Conservation (phyloP, 768 basidiomycete genomes). For the Lactarius evosmus region DNA sequence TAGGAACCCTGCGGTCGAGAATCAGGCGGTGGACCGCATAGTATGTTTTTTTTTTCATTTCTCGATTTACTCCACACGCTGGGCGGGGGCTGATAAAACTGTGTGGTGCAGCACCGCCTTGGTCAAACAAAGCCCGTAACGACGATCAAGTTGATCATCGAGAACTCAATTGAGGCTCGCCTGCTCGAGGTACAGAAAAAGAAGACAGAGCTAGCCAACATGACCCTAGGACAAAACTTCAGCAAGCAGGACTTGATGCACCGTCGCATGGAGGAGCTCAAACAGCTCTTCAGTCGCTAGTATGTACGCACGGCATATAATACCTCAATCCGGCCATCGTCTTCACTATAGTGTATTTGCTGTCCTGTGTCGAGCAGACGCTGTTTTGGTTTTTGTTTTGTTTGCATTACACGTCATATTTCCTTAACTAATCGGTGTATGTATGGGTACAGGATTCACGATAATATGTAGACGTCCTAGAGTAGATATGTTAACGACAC, state of each 20-base stretch:
- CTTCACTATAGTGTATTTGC: neutral
- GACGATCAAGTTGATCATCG: constrained; percentile 90
- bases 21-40: constrained; percentile 96
- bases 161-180: constrained; percentile 89
- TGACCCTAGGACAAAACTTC: constrained; percentile 85
- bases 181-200: constrained; percentile 91
- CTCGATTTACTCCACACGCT: neutral
- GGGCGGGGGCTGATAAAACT: constrained; percentile 1
- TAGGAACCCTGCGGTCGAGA: constrained; percentile 96
- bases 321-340: neutral
- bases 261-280: constrained; percentile 84
- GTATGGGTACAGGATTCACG: constrained; percentile 20
- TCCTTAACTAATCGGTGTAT: constrained; percentile 19
- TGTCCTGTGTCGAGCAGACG: constrained; percentile 1
- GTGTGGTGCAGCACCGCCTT: constrained; percentile 72
- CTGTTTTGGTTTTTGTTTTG: neutral
- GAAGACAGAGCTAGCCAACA: constrained; percentile 91
- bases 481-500: constrained; percentile 17
- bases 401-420: constrained; percentile 14
- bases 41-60: constrained; percentile 52
- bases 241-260: constrained; percentile 86
- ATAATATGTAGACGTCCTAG: constrained; percentile 22
- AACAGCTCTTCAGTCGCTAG: constrained; percentile 60
- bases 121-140: constrained; percentile 92
- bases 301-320: neutral